A percentile compares a stretch with the other conserved stretches of the same genome.
Conservation (phyloP, 148 eudicot species). For the Camellia japonica region DNA sequence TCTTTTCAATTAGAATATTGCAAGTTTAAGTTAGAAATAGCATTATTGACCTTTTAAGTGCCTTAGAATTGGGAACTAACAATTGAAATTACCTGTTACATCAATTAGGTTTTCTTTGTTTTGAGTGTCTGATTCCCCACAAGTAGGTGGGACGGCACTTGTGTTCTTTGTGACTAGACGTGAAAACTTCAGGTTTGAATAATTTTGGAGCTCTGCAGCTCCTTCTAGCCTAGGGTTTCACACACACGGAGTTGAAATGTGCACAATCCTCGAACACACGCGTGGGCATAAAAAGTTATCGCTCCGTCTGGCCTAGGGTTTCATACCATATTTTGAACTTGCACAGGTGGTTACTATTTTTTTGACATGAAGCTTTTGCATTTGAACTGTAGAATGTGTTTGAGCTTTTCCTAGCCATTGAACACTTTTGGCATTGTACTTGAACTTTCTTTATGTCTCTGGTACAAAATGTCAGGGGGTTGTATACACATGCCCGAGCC, state of each 20-base stretch:
- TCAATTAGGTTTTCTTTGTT: conserved; percentile 7
- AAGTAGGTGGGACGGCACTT: conserved; percentile 2
- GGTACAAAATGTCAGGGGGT: no score
- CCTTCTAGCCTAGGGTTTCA: background rate
- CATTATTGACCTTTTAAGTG: background rate
- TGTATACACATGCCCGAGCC: no score
- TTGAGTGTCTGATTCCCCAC: background rate
- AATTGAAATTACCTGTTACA: background rate
- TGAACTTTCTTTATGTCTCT: no score
- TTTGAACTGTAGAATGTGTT: no score
- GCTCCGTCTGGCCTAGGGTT: no score
- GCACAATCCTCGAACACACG: no score
- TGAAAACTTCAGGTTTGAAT: background rate
- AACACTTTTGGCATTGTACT: no score
- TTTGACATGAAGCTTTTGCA: no score
- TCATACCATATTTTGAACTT: no score
- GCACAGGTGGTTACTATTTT: no score
- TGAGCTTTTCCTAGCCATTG: no score
- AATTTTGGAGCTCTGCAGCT: background rate
- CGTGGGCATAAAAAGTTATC: no score
- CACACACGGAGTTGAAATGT: background rate
- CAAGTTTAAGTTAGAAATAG: background rate
- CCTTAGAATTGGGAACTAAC: background rate
- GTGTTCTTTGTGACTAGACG: background rate
- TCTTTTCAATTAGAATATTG: background rate